Conservation (phyloP, 2,329 filamentous ascomycete species). For the Trichoderma atrobrunneum region DNA sequence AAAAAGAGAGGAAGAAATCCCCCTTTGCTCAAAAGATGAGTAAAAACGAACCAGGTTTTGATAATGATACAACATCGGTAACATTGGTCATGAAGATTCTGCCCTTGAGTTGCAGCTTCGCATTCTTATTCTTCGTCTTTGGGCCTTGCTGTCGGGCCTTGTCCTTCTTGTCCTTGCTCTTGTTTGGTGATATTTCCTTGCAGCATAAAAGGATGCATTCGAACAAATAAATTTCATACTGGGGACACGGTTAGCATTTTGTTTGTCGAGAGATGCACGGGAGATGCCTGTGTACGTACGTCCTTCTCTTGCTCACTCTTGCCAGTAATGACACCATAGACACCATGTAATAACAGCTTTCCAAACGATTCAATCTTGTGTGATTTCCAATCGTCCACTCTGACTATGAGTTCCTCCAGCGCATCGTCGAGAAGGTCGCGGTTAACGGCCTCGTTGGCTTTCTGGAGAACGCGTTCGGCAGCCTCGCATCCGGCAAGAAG, state of each 20-base stretch:
- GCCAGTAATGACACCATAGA: slow-evolving; percentile 86
- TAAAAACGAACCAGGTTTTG: slow-evolving; percentile 71
- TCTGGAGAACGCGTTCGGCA: slow-evolving; percentile 75
- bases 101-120: slow-evolving; percentile 90
- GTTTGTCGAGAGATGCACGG: background rate
- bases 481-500: slow-evolving; percentile 75
- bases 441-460: slow-evolving; percentile 88
- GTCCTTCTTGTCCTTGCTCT: slow-evolving; percentile 74
- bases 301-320: slow-evolving; percentile 91
- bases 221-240: slow-evolving; percentile 98
- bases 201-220: slow-evolving; percentile 93
- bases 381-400: slow-evolving; percentile 97
- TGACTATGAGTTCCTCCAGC: slow-evolving; percentile 71
- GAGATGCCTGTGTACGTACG: slow-evolving; percentile 46
- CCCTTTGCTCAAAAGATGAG: background rate
- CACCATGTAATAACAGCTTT: slow-evolving; percentile 80
- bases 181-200: slow-evolving; percentile 87
- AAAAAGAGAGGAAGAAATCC: background rate
- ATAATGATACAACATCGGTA: slow-evolving; percentile 84
- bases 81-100: slow-evolving; percentile 99
- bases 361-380: slow-evolving; percentile 90
- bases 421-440: slow-evolving; percentile 82
- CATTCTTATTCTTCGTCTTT: slow-evolving; percentile 62
- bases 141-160: slow-evolving; percentile 55
- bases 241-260: background rate